Percentiles rank a stretch among this genome's conserved stretches.
Conservation (phyloP, 2,329 filamentous ascomycete genomes). For the Thielaviopsis ethacetica region DNA sequence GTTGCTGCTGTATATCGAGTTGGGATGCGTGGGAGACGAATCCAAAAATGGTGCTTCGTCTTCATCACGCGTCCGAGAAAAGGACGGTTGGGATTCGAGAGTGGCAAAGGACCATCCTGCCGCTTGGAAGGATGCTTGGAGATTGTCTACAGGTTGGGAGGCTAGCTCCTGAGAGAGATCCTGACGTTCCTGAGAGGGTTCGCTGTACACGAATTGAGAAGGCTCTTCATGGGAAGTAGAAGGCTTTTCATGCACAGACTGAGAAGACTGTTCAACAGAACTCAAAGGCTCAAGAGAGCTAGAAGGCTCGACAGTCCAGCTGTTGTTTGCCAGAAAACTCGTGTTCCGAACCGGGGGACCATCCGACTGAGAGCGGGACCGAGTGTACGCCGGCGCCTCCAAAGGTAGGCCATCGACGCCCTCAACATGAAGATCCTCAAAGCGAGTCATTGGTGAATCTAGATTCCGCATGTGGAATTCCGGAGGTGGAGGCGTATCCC, state of each 20-base stretch:
- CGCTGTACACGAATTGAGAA: background rate
- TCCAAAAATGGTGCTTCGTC: conserved; percentile 5
- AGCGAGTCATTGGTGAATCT: background rate
- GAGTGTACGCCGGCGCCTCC: conserved; percentile 4
- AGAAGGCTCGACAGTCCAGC: conserved; percentile 37
- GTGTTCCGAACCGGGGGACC: conserved; percentile 29
- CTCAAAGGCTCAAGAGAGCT: conserved; percentile 25
- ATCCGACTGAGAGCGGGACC: conserved; percentile 36
- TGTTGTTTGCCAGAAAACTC: conserved; percentile 42
- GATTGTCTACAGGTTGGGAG: background rate
- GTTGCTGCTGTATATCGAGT: conserved; percentile 1
- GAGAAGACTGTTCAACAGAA: conserved; percentile 17
- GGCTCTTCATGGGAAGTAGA: background rate
- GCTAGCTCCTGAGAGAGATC: background rate
- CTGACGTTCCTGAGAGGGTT: no score
- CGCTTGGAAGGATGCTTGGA: background rate
- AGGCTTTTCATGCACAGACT: background rate
- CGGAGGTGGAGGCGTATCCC: background rate
- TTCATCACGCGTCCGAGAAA: conserved; percentile 9
- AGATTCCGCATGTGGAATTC: no score
- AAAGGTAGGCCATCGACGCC: background rate
- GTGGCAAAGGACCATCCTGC: conserved; percentile 8
- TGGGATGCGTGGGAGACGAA: conserved; percentile 7
- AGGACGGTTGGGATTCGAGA: conserved; percentile 9
- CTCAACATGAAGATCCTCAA: background rate